Conservation (phyloP, 73 alveolate genomes). For the Stentor coeruleus region DNA sequence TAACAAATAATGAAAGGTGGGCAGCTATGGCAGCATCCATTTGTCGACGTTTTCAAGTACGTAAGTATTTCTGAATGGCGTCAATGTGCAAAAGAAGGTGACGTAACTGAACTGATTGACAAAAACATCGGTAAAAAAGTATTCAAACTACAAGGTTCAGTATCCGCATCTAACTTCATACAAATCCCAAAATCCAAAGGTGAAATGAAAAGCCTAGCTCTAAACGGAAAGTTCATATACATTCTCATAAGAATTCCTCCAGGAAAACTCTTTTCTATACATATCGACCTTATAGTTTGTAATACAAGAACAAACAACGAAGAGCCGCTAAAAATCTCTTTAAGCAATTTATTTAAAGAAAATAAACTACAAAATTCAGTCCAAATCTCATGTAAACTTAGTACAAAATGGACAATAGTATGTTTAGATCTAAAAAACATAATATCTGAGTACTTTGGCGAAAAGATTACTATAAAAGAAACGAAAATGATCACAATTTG, state of each 20-base stretch:
- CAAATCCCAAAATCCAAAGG: constrained; percentile 73
- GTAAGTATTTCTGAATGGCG: constrained; percentile 48
- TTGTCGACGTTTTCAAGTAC: constrained; percentile 65
- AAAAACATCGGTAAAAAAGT: constrained; percentile 81
- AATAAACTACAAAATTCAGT: constrained; percentile 57
- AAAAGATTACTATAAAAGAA: constrained; percentile 41
- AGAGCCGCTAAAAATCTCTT: constrained; percentile 50
- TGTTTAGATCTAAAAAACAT: constrained; percentile 54
- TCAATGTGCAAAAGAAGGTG: constrained; percentile 50
- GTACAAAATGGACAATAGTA: constrained; percentile 70
- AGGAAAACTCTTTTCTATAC: constrained; percentile 72
- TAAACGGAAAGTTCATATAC: constrained; percentile 73
- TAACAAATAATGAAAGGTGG: background rate
- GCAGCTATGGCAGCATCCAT: constrained; percentile 70
- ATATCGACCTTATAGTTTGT: constrained; percentile 58
- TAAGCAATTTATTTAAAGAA: constrained; percentile 56
- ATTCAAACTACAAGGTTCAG: constrained; percentile 64
- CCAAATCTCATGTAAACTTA: constrained; percentile 66
- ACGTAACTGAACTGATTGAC: constrained; percentile 65
- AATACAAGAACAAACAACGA: constrained; percentile 42
- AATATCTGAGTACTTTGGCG: constrained; percentile 37
- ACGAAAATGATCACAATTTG: constrained; percentile 62
- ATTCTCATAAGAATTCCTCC: constrained; percentile 50
- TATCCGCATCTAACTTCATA: constrained; percentile 79
- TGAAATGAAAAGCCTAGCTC: constrained; percentile 50